phyloP scores from a whole-genome alignment of 306 rosid species.

The Trifolium subterraneum region DNA sequence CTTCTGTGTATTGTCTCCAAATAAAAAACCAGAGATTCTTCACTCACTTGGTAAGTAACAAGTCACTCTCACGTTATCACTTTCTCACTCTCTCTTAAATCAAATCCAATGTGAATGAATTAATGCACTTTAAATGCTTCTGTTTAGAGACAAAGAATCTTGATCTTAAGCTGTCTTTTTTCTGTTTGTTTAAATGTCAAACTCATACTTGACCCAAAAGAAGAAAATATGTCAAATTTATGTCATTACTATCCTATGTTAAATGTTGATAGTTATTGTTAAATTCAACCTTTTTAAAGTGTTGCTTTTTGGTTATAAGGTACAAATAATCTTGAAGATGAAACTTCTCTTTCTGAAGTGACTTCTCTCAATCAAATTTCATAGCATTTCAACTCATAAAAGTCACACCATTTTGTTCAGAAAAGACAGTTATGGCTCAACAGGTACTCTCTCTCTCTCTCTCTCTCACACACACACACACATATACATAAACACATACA shows the following conservation, averaged over 20 bases:
- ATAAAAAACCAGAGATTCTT: slow-evolving; percentile 16
- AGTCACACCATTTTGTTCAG: slow-evolving; percentile 30
- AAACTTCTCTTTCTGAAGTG: slow-evolving; percentile 45
- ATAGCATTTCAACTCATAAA: slow-evolving; percentile 6
- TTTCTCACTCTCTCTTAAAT: slow-evolving; percentile 19
- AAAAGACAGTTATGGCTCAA: slow-evolving; percentile 55
- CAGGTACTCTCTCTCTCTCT: slow-evolving; percentile 49
- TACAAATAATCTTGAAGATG: slow-evolving; percentile 42
- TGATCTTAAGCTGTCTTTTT: background rate
- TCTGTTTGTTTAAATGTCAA: slow-evolving; percentile 11
- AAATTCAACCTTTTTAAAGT: background rate
- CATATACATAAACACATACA: background rate
- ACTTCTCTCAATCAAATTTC: slow-evolving; percentile 33
- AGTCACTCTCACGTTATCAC: slow-evolving; percentile 42
- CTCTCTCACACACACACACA: background rate
- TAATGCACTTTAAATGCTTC: slow-evolving; percentile 8
- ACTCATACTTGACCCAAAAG: background rate
- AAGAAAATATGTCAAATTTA: slow-evolving; percentile 37
- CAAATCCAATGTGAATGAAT: slow-evolving; percentile 34
- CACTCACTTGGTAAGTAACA: slow-evolving; percentile 33
- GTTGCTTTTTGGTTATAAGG: slow-evolving; percentile 31
- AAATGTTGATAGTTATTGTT: slow-evolving; percentile 14
- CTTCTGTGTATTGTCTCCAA: background rate
- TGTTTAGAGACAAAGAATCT: background rate
- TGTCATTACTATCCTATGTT: slow-evolving; percentile 22